Evolutionary conservation across 2,329 filamentous ascomycete species (phyloP), one percentile per base, ranked within the genome.

Genomic region (Fusarium secorum): DNA sequence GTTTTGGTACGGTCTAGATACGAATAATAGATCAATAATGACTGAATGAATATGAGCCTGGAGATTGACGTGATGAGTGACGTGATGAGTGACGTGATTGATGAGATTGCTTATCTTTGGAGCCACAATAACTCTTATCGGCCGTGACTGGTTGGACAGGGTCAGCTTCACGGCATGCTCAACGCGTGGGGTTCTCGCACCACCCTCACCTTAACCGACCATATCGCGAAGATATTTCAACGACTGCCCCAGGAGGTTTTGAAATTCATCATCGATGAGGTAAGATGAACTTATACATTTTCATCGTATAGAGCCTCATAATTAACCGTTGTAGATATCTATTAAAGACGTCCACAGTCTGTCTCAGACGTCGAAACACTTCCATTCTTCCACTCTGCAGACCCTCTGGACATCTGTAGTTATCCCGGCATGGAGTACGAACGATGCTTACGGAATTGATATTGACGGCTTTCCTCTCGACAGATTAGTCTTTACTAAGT

Each of bases 1-100:
- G 28, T 32, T 33, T 56, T 30, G 11, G 15, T 15, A 18, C 11
- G 9, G 24, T 68, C 48, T 56, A 57, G 38, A 52, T 38, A 67
- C 38, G 32, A 26, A 52, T 1, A 52, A 18, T 46, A 68, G 38
- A 63, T 15, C 28, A 22, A 35, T 52, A 46, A 56, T 56, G 20
- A 56, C 11, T 14, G 32, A 42, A 24, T 14, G 32, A 42, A 24
- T 1, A 39, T 24, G 45, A 51, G 9, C 10, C 4, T 39, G 33
- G 20, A 32, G 9, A 5, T 18, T 49, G n/a, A n/a, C 1, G 3
- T 1, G 14, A 28, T 30, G 8, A 35, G 53, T 49, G 41, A 49
- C 1, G 3, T 1, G 14, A 28, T 30, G 8, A 35, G 53, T 49
- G 41, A 49, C 15, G 24, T 28, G 53, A 56, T 22, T 33, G 26